A percentile compares a stretch with the other conserved stretches of the same genome.
Conservation (phyloP, 345 rosid species). For the Pistacia vera region DNA sequence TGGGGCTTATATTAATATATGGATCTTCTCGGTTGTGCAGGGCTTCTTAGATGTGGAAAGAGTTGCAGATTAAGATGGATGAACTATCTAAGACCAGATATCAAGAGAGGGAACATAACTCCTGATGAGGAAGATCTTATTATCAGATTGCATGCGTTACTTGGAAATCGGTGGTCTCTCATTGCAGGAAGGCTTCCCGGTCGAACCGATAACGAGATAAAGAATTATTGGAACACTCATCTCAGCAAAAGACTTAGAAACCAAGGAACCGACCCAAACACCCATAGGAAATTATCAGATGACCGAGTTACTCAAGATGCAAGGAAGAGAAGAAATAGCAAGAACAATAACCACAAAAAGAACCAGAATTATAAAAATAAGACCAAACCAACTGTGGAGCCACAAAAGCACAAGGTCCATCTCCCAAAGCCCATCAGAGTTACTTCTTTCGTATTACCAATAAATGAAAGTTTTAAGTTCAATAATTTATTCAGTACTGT, state of each 20-base stretch:
- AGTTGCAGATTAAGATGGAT: slow-evolving; percentile 76
- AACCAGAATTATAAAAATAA: slow-evolving; percentile 17
- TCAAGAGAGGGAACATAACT: slow-evolving; percentile 59
- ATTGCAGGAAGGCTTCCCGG: slow-evolving; percentile 66
- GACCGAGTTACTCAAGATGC: background rate
- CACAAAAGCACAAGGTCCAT: slow-evolving; percentile 40
- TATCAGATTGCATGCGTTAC: slow-evolving; percentile 52
- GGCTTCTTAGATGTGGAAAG: slow-evolving; percentile 64
- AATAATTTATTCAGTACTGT: slow-evolving; percentile 1
- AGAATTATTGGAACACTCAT: slow-evolving; percentile 65
- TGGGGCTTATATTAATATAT: no score
- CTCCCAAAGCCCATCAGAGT: slow-evolving; percentile 52
- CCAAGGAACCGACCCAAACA: slow-evolving; percentile 35
- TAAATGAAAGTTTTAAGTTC: slow-evolving; percentile 36
- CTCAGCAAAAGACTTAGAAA: slow-evolving; percentile 43
- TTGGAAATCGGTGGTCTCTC: slow-evolving; percentile 72
- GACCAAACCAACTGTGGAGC: background rate
- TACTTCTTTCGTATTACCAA: slow-evolving; percentile 26
- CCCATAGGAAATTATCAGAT: slow-evolving; percentile 35
- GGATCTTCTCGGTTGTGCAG: slow-evolving; percentile 14
- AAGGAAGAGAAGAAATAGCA: slow-evolving; percentile 13
- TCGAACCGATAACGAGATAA: slow-evolving; percentile 78
- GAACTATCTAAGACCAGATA: slow-evolving; percentile 68
- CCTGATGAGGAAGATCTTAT: slow-evolving; percentile 65
- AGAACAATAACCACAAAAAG: background rate